Evolutionary conservation across 2,329 filamentous ascomycete species (phyloP).

Genomic region (Plectosphaerella sp.): DNA sequence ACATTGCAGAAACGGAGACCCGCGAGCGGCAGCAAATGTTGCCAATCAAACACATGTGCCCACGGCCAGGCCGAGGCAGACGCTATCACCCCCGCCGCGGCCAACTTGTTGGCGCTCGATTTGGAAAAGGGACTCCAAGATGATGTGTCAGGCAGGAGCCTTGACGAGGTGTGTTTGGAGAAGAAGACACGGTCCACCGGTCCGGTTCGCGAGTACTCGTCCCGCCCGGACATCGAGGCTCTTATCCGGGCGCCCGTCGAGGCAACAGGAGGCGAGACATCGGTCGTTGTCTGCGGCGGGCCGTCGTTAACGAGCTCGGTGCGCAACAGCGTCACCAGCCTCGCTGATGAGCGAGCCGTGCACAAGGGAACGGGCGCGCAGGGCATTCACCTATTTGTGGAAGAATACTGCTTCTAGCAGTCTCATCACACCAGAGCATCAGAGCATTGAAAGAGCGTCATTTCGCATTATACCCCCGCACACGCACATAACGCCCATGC

Average conservation of each 20-base stretch:
- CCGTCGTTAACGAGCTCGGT: conserved; percentile 47
- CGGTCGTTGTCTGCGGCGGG: conserved; percentile 56
- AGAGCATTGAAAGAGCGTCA: background rate
- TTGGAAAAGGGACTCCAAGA: background rate
- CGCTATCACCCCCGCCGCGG: background rate
- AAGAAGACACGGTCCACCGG: conserved; percentile 5
- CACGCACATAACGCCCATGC: background rate
- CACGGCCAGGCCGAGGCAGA: background rate
- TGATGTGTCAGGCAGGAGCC: background rate
- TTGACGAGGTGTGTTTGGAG: background rate
- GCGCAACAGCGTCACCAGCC: conserved; percentile 48
- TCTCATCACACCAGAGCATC: too few species aligned
- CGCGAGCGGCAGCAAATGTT: background rate
- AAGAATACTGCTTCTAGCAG: conserved; percentile 52
- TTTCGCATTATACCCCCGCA: too few species aligned
- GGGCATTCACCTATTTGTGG: conserved; percentile 56
- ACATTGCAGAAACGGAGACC: background rate
- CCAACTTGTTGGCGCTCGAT: background rate
- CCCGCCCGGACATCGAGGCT: conserved; percentile 44
- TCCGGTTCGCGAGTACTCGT: conserved; percentile 37
- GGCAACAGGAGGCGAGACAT: conserved; percentile 55
- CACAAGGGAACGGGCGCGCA: conserved; percentile 62
- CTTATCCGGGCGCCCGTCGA: conserved; percentile 53
- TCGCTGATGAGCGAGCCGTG: conserved; percentile 58
- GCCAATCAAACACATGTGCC: background rate